Evolutionary conservation across 2,329 filamentous ascomycete species (phyloP).

Genomic region (Paramyrothecium roridum): DNA sequence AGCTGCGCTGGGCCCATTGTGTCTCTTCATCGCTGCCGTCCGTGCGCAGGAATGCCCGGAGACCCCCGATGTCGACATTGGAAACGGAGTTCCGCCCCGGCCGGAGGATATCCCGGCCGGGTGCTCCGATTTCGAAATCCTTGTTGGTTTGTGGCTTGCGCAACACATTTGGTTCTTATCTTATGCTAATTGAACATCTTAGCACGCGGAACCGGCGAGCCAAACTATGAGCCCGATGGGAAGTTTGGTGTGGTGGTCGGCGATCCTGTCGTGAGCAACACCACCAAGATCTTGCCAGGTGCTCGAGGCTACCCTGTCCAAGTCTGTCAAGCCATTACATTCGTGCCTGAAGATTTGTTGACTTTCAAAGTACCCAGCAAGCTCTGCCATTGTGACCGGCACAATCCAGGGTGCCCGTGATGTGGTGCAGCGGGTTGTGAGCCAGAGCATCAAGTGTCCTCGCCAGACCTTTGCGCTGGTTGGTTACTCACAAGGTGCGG

Average conservation of each 20-base stretch:
- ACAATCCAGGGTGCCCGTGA: not conserved
- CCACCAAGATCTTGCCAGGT: not conserved
- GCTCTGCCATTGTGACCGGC: not conserved
- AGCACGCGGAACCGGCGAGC: not conserved
- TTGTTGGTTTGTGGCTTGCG: not conserved
- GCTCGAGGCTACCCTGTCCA: not conserved
- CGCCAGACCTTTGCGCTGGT: not conserved
- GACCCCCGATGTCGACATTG: not conserved
- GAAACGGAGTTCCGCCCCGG: not conserved
- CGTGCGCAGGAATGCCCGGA: not conserved
- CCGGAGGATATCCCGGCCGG: not conserved
- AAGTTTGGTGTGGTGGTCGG: not conserved
- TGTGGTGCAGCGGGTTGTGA: not conserved
- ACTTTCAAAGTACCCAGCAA: not conserved
- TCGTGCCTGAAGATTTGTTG: not conserved
- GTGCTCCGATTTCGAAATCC: not conserved
- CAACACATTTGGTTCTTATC: no score
- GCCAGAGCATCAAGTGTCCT: not conserved
- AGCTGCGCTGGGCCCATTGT: not conserved
- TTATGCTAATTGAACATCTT: no score
- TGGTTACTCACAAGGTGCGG: not conserved
- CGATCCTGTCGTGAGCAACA: not conserved
- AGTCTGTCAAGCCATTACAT: not conserved
- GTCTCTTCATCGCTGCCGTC: not conserved
- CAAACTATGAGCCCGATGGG: not conserved